A percentile compares a stretch with the other conserved stretches of the same genome.
Conservation (phyloP, 2,329 filamentous ascomycete species). For the Curvularia verruculosa region DNA sequence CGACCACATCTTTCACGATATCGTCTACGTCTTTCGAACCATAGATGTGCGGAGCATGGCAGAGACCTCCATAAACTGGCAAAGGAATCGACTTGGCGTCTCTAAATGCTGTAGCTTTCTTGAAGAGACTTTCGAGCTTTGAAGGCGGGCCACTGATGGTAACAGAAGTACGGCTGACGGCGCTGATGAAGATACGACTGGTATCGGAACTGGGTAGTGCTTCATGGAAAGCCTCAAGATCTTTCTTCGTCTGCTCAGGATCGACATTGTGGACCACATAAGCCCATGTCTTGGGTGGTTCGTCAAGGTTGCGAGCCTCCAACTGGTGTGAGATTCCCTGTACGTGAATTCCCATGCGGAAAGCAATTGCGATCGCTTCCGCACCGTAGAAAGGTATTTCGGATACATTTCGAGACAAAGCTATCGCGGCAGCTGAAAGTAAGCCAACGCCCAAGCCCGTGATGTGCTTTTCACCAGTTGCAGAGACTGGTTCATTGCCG, state of each 20-base stretch:
- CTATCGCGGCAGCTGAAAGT: slow-evolving; percentile 52
- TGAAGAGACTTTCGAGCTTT: slow-evolving; percentile 31
- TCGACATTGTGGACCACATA: slow-evolving; percentile 50
- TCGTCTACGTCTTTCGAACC: slow-evolving; percentile 31
- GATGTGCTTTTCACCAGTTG: neutral
- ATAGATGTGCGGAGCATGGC: slow-evolving; percentile 40
- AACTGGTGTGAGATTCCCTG: slow-evolving; percentile 53
- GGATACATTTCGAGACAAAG: slow-evolving; percentile 48
- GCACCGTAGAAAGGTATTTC: slow-evolving; percentile 53
- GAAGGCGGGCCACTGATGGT: slow-evolving; percentile 43
- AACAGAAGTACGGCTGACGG: slow-evolving; percentile 32
- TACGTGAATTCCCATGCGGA: slow-evolving; percentile 56
- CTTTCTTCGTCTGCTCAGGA: slow-evolving; percentile 42
- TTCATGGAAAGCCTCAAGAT: slow-evolving; percentile 48
- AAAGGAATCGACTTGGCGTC: slow-evolving; percentile 26
- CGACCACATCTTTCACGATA: slow-evolving; percentile 29
- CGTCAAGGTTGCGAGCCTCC: slow-evolving; percentile 42
- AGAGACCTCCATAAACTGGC: slow-evolving; percentile 36
- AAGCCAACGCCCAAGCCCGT: slow-evolving; percentile 52
- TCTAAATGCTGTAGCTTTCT: slow-evolving; percentile 29
- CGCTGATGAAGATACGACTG: slow-evolving; percentile 36
- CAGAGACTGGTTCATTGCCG: neutral
- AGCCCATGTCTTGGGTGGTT: slow-evolving; percentile 49
- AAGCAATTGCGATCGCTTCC: slow-evolving; percentile 53
- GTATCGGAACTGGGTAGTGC: slow-evolving; percentile 25